A percentile compares a stretch with the other conserved stretches of the same genome.
phyloP scores from a whole-genome alignment of 1,139 yeast species.

The Hansenula sp. region DNA sequence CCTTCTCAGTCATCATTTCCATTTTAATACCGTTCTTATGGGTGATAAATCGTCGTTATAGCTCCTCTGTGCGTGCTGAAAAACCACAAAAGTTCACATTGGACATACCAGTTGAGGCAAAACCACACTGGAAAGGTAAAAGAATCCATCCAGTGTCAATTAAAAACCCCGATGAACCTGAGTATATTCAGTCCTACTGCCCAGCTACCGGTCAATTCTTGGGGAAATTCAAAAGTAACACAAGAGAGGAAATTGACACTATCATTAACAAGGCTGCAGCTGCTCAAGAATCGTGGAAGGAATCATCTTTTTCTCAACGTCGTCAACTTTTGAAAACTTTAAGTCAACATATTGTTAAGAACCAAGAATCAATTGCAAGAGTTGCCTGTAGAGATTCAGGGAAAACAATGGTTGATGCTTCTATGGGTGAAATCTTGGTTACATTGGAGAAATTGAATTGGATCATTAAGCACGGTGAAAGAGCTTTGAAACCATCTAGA shows the following conservation, averaged over 20 bases:
- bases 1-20: constrained; percentile 25
- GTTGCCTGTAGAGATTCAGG: constrained; percentile 97
- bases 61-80: constrained; percentile 23
- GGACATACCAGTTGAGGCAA: constrained; percentile 76
- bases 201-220: constrained; percentile 93
- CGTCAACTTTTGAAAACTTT: constrained; percentile 69
- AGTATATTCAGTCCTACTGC: constrained; percentile 76
- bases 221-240: constrained; percentile 64
- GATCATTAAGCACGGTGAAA: constrained; percentile 82
- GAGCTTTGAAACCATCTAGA: constrained; percentile 61
- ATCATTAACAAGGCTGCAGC: constrained; percentile 49
- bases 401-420: constrained; percentile 91
- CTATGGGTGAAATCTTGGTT: constrained; percentile 93
- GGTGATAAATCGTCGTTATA: constrained; percentile 21
- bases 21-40: constrained; percentile 19
- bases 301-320: constrained; percentile 58
- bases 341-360: constrained; percentile 64
- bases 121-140: constrained; percentile 91
- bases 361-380: constrained; percentile 84
- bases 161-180: constrained; percentile 50
- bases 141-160: constrained; percentile 54
- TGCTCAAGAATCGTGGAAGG: constrained; percentile 58
- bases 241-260: constrained; percentile 65
- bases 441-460: constrained; percentile 89
- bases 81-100: constrained; percentile 46